Evolutionary conservation across 306 rosid species (phyloP).

Genomic region (Dalbergia oliveri): DNA sequence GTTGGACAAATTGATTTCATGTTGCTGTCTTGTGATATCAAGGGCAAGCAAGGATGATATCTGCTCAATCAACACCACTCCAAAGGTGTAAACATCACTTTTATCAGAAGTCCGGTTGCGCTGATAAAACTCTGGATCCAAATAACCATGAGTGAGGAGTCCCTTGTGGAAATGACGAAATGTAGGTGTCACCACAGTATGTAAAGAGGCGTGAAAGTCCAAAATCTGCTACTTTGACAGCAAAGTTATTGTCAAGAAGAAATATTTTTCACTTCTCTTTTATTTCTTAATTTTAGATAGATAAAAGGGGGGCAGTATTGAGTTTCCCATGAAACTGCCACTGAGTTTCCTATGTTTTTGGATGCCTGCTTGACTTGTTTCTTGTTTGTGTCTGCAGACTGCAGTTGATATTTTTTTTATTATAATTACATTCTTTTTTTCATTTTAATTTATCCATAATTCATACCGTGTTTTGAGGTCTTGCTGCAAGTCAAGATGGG

Average conservation of each 20-base stretch:
- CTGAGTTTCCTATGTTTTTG: no score
- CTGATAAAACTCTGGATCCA: conserved; percentile 85
- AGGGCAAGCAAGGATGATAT: conserved; percentile 90
- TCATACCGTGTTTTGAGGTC: not conserved
- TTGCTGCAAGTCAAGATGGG: not conserved
- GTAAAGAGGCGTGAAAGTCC: conserved; percentile 93
- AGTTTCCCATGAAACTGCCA: no score
- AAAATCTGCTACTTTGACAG: conserved; percentile 88
- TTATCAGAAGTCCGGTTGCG: conserved; percentile 77
- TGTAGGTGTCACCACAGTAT: conserved; percentile 46
- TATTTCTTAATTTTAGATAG: no score
- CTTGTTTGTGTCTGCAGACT: no score
- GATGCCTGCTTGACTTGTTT: no score
- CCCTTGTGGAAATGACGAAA: conserved; percentile 93
- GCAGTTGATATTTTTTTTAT: no score
- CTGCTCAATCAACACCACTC: conserved; percentile 82
- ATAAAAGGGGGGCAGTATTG: no score
- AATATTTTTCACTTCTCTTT: not conserved
- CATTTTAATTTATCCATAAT: no score
- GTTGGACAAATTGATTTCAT: conserved; percentile 79
- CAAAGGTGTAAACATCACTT: conserved; percentile 91
- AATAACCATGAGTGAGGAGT: conserved; percentile 76
- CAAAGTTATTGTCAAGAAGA: conserved; percentile 69
- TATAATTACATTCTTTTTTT: no score
- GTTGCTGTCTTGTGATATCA: conserved; percentile 84